These are phyloP conservation scores for Lunularia cruciata DNA, from an alignment of 225 moss, liverwort and hornwort genomes.

Conservation along the genomic window DNA sequence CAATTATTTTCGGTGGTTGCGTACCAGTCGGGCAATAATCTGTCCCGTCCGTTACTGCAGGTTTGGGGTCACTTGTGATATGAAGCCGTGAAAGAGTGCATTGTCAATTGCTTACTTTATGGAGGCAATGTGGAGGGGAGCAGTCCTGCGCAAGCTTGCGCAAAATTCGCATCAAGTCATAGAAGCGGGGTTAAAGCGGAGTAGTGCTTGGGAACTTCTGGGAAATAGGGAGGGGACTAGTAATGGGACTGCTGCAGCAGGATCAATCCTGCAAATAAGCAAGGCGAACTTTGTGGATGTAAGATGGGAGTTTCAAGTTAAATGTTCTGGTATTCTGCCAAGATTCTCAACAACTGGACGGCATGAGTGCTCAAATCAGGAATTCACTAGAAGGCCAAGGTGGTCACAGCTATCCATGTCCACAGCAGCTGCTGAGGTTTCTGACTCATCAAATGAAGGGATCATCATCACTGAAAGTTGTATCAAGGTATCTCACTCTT, in stretches of 20 bases:
- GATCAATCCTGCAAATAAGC: background rate
- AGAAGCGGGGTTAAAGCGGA: background rate
- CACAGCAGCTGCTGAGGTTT: constrained; percentile 31
- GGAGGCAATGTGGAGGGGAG: constrained; percentile 15
- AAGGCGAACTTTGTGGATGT: background rate
- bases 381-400: background rate
- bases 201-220: background rate
- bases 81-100: background rate
- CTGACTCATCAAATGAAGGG: constrained; percentile 34
- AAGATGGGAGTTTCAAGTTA: background rate
- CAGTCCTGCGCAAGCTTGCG: background rate
- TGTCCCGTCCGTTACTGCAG: too few relatives aligned
- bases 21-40: too few relatives aligned
- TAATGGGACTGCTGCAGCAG: background rate
- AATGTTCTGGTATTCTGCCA: background rate
- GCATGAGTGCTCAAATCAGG: background rate
- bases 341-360: background rate
- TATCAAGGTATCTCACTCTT: constrained; percentile 34
- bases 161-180: background rate
- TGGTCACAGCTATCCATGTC: constrained; percentile 28
- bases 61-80: background rate
- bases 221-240: background rate
- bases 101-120: background rate
- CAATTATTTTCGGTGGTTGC: too few relatives aligned
- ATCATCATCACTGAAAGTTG: constrained; percentile 47